Evolutionary conservation across 768 basidiomycete genomes (phyloP).

Genomic region (Panaeolus cyanescens): DNA sequence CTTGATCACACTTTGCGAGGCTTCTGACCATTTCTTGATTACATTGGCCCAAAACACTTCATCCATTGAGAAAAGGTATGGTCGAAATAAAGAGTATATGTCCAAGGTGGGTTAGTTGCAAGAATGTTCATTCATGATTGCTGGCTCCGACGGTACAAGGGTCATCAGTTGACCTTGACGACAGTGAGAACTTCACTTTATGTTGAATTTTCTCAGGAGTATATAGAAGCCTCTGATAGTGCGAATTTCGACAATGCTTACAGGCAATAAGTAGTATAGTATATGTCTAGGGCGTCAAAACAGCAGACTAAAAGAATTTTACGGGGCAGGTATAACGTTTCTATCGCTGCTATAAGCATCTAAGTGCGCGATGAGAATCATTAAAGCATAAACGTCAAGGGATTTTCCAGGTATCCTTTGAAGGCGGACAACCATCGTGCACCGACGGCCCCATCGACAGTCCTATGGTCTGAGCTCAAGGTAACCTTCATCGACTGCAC

Average conservation of each 20-base stretch:
- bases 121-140: not conserved
- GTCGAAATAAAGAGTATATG: not conserved
- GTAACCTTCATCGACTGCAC: conserved; percentile 94
- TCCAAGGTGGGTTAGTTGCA: conserved; percentile 2
- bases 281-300: not conserved
- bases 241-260: not conserved
- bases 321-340: not conserved
- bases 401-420: conserved; percentile 96
- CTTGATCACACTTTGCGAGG: conserved; percentile 30
- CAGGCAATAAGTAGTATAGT: not conserved
- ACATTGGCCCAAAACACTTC: conserved; percentile 36
- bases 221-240: no score
- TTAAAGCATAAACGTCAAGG: conserved; percentile 95
- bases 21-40: conserved; percentile 39
- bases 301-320: no score
- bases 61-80: conserved; percentile 24
- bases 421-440: conserved; percentile 92
- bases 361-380: not conserved
- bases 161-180: not conserved
- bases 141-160: not conserved
- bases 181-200: not conserved
- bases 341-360: not conserved
- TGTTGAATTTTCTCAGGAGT: not conserved
- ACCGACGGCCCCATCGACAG: conserved; percentile 94
- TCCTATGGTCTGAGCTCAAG: conserved; percentile 92